A percentile compares a stretch with the other conserved stretches of the same genome.
Conservation (phyloP, 495 filamentous ascomycete species). For the Tetracladium marchalianum region DNA sequence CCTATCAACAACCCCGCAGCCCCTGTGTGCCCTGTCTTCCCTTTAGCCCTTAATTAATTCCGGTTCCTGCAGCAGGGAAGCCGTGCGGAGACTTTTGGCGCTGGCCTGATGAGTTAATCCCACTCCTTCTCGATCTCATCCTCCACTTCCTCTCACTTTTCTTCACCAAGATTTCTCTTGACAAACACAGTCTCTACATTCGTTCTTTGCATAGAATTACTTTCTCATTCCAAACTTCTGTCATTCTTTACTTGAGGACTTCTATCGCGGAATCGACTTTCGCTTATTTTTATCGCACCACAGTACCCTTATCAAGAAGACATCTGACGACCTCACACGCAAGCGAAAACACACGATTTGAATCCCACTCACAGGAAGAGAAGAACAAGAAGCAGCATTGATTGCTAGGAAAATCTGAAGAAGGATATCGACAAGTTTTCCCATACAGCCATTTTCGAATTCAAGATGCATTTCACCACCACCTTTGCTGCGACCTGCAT, state of each 20-base stretch:
- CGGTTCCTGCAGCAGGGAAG: too few species aligned
- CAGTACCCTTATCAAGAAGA: slow-evolving; percentile 3
- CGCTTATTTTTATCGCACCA: slow-evolving; percentile 14
- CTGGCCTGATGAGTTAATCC: too few species aligned
- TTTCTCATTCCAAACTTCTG: slow-evolving; percentile 15
- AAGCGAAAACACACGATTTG: slow-evolving; percentile 3
- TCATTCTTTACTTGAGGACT: slow-evolving; percentile 19
- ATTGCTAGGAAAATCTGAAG: slow-evolving; percentile 13
- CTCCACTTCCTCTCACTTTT: slow-evolving; percentile 9
- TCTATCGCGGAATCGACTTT: slow-evolving; percentile 23
- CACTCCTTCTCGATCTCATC: not conserved
- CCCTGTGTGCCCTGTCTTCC: too few species aligned
- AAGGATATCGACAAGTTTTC: slow-evolving; percentile 4
- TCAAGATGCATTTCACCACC: slow-evolving; percentile 25
- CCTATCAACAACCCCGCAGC: too few species aligned
- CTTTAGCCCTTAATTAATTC: too few species aligned
- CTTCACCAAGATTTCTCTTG: slow-evolving; percentile 20
- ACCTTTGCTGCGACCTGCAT: slow-evolving; percentile 39
- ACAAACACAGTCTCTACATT: slow-evolving; percentile 20
- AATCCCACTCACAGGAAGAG: not conserved
- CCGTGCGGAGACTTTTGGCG: too few species aligned
- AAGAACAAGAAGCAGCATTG: slow-evolving; percentile 13
- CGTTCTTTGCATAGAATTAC: slow-evolving; percentile 12
- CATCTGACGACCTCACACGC: slow-evolving; percentile 2
- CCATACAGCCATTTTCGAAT: not conserved